These are phyloP conservation scores for Tetradesmus obliquus DNA, from an alignment of 139 green algal species.

Conservation along the genomic window DNA sequence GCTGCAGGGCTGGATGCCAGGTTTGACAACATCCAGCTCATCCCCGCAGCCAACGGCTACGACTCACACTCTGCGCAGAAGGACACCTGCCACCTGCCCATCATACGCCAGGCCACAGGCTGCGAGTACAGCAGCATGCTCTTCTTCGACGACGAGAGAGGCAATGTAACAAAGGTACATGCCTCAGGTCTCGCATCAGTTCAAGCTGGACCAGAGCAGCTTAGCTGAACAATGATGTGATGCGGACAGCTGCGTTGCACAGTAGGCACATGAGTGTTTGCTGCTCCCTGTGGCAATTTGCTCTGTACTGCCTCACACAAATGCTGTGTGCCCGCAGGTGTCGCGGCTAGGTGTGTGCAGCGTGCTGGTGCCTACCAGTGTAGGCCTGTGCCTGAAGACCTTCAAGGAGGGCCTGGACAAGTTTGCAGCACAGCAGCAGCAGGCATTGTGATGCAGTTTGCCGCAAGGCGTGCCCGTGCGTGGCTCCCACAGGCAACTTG, in stretches of 20 bases:
- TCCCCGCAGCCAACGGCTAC: constrained; percentile 43
- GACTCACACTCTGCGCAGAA: constrained; percentile 48
- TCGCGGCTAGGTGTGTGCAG: constrained; percentile 11
- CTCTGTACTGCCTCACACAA: neutral
- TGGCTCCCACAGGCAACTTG: too few species aligned
- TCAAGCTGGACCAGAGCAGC: too few species aligned
- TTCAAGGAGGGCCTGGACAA: constrained; percentile 34
- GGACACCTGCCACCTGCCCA: constrained; percentile 47
- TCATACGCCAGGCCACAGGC: constrained; percentile 20
- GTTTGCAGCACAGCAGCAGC: constrained; percentile 6
- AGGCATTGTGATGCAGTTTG: neutral
- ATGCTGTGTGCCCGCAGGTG: neutral
- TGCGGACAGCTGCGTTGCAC: too few species aligned
- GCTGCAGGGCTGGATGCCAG: constrained; percentile 26
- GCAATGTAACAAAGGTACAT: constrained; percentile 43
- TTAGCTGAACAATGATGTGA: neutral
- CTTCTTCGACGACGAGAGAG: constrained; percentile 51
- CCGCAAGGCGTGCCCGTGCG: neutral
- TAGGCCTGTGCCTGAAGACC: constrained; percentile 15
- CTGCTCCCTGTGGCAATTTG: too few species aligned
- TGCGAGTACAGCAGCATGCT: constrained; percentile 37
- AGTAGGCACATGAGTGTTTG: too few species aligned
- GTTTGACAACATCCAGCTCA: constrained; percentile 47
- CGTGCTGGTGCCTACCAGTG: constrained; percentile 10
- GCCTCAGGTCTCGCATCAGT: too few species aligned